A percentile compares a stretch with the other conserved stretches of the same genome.
Evolutionary conservation across 805 yeast species (phyloP).

Genomic region (Priceomyces carsonii): DNA sequence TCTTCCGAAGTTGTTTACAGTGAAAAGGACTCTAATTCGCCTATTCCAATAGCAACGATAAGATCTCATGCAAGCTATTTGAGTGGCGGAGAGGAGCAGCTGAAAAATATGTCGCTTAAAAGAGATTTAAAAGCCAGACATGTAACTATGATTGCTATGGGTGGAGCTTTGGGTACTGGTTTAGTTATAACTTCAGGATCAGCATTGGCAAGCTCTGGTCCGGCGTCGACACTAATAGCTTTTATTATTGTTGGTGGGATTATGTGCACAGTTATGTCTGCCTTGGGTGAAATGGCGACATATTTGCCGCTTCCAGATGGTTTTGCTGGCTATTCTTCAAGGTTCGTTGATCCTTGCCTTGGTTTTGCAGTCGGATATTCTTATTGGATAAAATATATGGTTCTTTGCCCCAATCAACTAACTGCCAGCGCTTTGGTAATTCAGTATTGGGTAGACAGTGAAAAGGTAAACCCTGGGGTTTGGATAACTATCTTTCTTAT

Average conservation of each 20-base stretch:
- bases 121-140: neutral
- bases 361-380: slow-evolving; percentile 14
- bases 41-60: too few relatives aligned
- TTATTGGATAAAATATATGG: neutral
- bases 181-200: neutral
- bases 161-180: neutral
- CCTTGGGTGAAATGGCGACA: slow-evolving; percentile 14
- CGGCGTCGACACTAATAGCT: neutral
- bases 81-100: too few relatives aligned
- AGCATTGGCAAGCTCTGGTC: neutral
- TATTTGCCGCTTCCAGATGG: slow-evolving; percentile 14
- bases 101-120: too few relatives aligned
- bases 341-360: slow-evolving; percentile 14
- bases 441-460: slow-evolving; percentile 6
- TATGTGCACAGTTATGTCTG: slow-evolving; percentile 12
- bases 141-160: neutral
- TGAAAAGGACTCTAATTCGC: too few relatives aligned
- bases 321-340: slow-evolving; percentile 9
- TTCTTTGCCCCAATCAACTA: slow-evolving; percentile 6
- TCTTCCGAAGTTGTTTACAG: too few relatives aligned
- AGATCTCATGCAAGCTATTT: too few relatives aligned
- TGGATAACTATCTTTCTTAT: slow-evolving; percentile 8
- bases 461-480: slow-evolving; percentile 7
- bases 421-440: slow-evolving; percentile 14
- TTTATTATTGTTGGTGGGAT: slow-evolving; percentile 1